Base-by-base conservation (phyloP, 331 rosid species). In the Quercus phellos region DNA sequence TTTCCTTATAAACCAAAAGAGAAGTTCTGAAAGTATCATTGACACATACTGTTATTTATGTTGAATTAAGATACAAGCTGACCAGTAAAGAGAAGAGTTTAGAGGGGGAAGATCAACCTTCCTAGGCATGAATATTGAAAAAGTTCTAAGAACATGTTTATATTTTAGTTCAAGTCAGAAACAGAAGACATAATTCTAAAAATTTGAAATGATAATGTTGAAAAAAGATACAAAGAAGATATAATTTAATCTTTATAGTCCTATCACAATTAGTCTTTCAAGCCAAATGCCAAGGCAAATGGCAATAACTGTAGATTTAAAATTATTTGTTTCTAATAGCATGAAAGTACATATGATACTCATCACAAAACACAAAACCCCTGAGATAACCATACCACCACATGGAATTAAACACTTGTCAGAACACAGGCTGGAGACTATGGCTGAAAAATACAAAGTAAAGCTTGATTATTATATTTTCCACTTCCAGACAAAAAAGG, bases 31-130 rank as follows among this genome's bases (percentile, higher is more conserved):
- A 72, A 72, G 59, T n/a, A 61, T 68, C 51, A 11, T 16, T 55
- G 18, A 61, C 71, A 4, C 8, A 32, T 51, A 51, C 67, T 43
- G 67, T 29, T 55, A 55, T 27, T 70, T 51, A 51, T 70, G 63
- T 61, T 78, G 70, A 68, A 70, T 19, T 24, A 14, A 55, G 26
- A 58, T 11, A 30, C 72, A 67, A 72, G 69, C 60, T 21, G 78
- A 53, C 24, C 17, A 6, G 46, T 16, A 27, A 55, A 66, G 54
- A 42, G 13, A 38, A 13, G 26, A 14, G 78, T 18, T 24, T 46
- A 43, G 19, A 51, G 43, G 34, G 26, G 70, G 51, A 55, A 26
- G 10, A 66, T 66, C 21, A 66, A 80, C 54, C 53, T 38, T 66
- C 21, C 14, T 6, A 10, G 53, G 19, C 51, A 64, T 18, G 4